Conservation (phyloP, 108 stramenopile genomes). For the Tribonema minus region DNA sequence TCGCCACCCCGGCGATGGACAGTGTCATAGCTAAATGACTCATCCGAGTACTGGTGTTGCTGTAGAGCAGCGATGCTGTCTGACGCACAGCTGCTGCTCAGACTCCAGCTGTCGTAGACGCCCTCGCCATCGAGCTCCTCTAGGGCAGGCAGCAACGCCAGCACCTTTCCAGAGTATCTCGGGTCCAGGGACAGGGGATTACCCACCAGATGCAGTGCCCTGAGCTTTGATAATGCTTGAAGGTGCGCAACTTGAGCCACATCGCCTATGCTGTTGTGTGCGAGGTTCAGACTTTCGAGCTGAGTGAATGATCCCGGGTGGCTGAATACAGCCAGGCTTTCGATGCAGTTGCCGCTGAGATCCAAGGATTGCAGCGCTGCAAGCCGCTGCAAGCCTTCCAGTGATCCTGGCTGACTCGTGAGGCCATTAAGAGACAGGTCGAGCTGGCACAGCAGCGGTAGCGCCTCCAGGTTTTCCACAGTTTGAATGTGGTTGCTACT, state of each 20-base stretch:
- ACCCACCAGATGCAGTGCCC: conserved; percentile 7
- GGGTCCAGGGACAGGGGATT: not conserved
- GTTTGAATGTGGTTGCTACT: conserved; percentile 8
- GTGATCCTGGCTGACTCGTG: conserved; percentile 1
- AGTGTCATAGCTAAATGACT: no score
- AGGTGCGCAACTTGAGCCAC: conserved; percentile 6
- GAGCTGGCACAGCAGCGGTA: conserved; percentile 15
- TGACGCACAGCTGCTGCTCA: no score
- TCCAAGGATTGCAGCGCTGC: conserved; percentile 7
- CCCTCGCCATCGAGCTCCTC: not conserved
- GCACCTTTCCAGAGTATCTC: not conserved
- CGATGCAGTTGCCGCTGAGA: conserved; percentile 7
- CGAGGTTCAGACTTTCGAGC: conserved; percentile 5
- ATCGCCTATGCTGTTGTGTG: conserved; percentile 2
- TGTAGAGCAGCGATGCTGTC: no score
- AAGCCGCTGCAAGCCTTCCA: conserved; percentile 18
- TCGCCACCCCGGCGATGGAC: no score
- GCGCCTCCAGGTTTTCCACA: conserved; percentile 12
- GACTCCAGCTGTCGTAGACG: not conserved
- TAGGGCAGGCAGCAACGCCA: not conserved
- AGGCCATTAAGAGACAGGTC: conserved; percentile 18
- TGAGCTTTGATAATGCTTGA: not conserved
- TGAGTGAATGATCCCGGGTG: not conserved
- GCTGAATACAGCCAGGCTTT: not conserved
- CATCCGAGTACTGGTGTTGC: no score